These are phyloP conservation scores for Scleroderma citrinum DNA, from an alignment of 768 basidiomycete species.

Conservation along the genomic window DNA sequence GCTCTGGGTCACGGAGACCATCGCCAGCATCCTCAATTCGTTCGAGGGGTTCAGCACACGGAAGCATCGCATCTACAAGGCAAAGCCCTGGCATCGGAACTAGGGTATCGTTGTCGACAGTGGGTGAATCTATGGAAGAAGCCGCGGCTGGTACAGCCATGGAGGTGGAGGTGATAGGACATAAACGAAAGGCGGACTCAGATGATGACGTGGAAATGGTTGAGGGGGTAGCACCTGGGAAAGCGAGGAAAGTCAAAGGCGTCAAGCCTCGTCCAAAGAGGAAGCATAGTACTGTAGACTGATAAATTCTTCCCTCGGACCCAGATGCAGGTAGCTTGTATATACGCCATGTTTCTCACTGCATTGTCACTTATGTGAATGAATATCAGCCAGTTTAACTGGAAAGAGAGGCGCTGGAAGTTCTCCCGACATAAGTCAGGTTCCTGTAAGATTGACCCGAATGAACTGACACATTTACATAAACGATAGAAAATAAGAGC, in stretches of 20 bases:
- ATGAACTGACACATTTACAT: no score
- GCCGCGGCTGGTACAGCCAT: constrained; percentile 22
- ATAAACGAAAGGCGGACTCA: constrained; percentile 50
- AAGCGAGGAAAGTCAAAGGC: constrained; percentile 27
- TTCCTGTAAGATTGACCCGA: no score
- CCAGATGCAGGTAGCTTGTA: neutral
- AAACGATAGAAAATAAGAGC: no score
- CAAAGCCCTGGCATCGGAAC: constrained; percentile 46
- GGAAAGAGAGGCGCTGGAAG: no score
- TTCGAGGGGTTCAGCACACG: constrained; percentile 29
- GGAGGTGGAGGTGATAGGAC: neutral
- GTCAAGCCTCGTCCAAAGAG: constrained; percentile 40
- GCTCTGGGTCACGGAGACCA: constrained; percentile 30
- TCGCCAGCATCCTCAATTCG: constrained; percentile 49
- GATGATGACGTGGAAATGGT: constrained; percentile 55
- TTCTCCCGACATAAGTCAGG: no score
- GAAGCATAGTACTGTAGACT: constrained; percentile 20
- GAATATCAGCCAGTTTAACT: no score
- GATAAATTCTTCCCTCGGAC: neutral
- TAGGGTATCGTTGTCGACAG: constrained; percentile 39
- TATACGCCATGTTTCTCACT: neutral
- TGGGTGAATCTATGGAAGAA: constrained; percentile 39
- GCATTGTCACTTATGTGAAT: no score
- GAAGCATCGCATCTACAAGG: constrained; percentile 26
- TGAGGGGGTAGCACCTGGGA: constrained; percentile 39